Base-by-base conservation (phyloP, 768 basidiomycete genomes). In the Paxillus involutus region DNA sequence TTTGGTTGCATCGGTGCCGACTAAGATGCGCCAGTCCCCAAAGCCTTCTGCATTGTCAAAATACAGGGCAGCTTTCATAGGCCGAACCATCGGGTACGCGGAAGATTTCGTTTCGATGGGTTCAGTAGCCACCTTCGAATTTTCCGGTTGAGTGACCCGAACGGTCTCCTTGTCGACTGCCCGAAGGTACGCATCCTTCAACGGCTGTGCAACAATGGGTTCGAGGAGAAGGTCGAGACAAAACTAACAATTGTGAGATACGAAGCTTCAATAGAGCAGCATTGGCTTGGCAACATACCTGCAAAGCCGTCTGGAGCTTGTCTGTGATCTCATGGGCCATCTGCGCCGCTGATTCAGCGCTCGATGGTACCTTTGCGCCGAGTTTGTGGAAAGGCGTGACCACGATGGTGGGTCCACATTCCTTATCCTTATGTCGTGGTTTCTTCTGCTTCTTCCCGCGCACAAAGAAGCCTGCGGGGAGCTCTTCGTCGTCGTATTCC, bases 1-100 rank as follows among this genome's bases (percentile, higher is more conserved):
- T 14, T 67, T 67, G 47, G 79, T 75, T 0, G 82, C 84, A 17
- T 76, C 70, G 0, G 73, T 76, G 7, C 80, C 78, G 6, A 86
- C 78, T 16, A 84, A 65, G 46, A 89, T 79, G 0, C 71, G 70
- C 88, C 87, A 89, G 21, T 79, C 75, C 3, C 88, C 87, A 41
- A 88, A 85, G 0, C 80, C 82, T 9, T 79, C 73, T 0, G 79
- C 76, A 39, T 75, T 82, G 24, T 84, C 80, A 53, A 85, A 84
- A 63, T 84, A 78, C 1, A 85, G 66, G 0, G 82, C 82, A 59
- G 83, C 78, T 64, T 80, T 85, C 74, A 84, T 75, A 0, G 84
- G 80, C 48, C 80, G 83, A 0, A 83, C 76, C 47, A 70, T 70
- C 0, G 81, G 80, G 49, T 71, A 78, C 1, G 73, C 75, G 6